Percentiles rank a stretch among this genome's conserved stretches.
These are phyloP conservation scores for Fusarium clavum DNA, from an alignment of 2,329 filamentous ascomycete species.

Conservation along the genomic window DNA sequence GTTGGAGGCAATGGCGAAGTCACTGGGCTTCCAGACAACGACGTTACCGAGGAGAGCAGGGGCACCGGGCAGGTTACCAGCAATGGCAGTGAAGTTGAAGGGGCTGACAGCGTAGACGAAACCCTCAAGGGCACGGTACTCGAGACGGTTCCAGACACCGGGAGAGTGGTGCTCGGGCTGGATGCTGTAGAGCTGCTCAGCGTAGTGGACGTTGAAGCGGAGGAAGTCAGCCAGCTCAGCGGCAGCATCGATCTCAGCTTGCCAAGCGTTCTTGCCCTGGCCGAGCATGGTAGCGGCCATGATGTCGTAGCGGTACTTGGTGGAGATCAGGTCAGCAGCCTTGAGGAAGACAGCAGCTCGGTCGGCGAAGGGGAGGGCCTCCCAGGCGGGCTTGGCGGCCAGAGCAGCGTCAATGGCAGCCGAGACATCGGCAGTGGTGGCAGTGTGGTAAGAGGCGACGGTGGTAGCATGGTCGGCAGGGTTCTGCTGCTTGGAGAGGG, in stretches of 20 bases:
- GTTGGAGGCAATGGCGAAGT: conserved; percentile 88
- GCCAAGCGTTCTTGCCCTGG: conserved; percentile 98
- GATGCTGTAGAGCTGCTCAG: conserved; percentile 87
- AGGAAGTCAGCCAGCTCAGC: conserved; percentile 94
- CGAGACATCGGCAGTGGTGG: conserved; percentile 79
- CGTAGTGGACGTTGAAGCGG: conserved; percentile 93
- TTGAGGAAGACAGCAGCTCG: conserved; percentile 95
- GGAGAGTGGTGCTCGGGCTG: conserved; percentile 87
- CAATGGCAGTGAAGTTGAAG: conserved; percentile 98
- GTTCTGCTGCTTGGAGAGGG: conserved; percentile 78
- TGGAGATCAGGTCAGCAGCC: conserved; percentile 89
- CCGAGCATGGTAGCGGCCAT: conserved; percentile 97
- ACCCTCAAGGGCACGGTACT: conserved; percentile 90
- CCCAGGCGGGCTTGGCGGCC: conserved; percentile 88
- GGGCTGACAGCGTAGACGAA: conserved; percentile 95
- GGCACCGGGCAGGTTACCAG: conserved; percentile 83
- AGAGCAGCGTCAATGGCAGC: conserved; percentile 86
- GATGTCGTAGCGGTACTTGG: conserved; percentile 95
- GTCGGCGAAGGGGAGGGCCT: conserved; percentile 86
- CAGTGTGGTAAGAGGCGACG: conserved; percentile 87
- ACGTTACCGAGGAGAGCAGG: conserved; percentile 94
- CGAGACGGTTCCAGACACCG: conserved; percentile 91
- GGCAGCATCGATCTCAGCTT: conserved; percentile 97
- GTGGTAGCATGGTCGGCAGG: conserved; percentile 81
- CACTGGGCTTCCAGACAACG: conserved; percentile 96